phyloP scores from a whole-genome alignment of 345 rosid genomes.

The Diplotaxis tenuifolia region DNA sequence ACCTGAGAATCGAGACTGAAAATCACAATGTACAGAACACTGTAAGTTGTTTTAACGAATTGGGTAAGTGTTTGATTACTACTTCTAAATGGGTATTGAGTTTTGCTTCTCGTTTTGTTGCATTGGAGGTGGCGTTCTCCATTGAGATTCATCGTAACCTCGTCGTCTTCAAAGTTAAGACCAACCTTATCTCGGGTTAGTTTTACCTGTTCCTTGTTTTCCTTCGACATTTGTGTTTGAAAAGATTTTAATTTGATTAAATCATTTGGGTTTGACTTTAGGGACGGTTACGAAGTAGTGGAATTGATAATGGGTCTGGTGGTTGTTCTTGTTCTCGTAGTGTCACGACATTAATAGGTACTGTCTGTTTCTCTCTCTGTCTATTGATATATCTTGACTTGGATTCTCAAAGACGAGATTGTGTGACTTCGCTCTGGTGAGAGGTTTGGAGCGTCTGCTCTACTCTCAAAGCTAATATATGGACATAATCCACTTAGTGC shows the following conservation, averaged over 20 bases:
- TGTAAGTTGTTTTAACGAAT: slow-evolving; percentile 24
- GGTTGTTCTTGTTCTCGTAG: slow-evolving; percentile 38
- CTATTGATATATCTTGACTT: not conserved
- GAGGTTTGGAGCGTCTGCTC: slow-evolving; percentile 56
- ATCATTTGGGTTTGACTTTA: slow-evolving; percentile 25
- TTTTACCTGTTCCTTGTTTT: not conserved
- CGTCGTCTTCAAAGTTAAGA: slow-evolving; percentile 22
- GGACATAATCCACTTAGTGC: slow-evolving; percentile 36
- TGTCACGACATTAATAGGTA: slow-evolving; percentile 47
- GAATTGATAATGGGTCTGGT: slow-evolving; percentile 22
- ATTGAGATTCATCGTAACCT: slow-evolving; percentile 8
- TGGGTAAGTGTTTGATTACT: not conserved
- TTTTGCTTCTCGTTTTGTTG: slow-evolving; percentile 5
- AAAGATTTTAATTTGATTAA: not conserved
- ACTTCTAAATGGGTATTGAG: not conserved
- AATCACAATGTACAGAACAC: slow-evolving; percentile 35
- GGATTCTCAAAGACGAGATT: slow-evolving; percentile 1
- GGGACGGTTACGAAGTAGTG: slow-evolving; percentile 38
- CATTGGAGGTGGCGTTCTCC: slow-evolving; percentile 21
- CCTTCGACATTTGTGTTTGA: not conserved
- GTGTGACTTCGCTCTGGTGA: slow-evolving; percentile 48
- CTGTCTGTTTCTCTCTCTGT: slow-evolving; percentile 1
- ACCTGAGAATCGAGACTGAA: not conserved
- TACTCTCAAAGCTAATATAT: slow-evolving; percentile 49
- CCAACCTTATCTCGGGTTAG: slow-evolving; percentile 21